These are phyloP conservation scores for Exophiala spinifera DNA, from an alignment of 2,329 filamentous ascomycete species.

Conservation along the genomic window DNA sequence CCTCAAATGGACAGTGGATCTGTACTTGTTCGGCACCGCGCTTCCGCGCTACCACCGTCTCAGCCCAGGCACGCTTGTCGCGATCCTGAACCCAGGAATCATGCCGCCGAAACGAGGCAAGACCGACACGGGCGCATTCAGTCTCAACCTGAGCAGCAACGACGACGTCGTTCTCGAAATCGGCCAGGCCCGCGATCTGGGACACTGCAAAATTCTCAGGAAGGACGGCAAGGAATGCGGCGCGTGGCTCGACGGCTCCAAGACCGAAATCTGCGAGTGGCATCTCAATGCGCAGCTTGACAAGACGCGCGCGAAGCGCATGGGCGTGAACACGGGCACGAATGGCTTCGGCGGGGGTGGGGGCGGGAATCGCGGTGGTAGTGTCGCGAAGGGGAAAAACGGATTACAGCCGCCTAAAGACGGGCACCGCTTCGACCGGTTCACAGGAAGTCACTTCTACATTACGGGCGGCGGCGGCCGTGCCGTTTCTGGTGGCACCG, in stretches of 20 bases:
- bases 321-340: constrained; percentile 74
- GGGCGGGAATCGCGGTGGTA: constrained; percentile 28
- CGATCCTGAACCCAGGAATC: constrained; percentile 85
- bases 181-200: constrained; percentile 77
- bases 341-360: constrained; percentile 42
- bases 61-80: constrained; percentile 84
- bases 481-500: constrained; percentile 7
- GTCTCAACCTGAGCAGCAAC: constrained; percentile 77
- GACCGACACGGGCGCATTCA: constrained; percentile 78
- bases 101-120: constrained; percentile 79
- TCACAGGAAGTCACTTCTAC: constrained; percentile 45
- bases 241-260: constrained; percentile 81
- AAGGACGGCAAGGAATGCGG: constrained; percentile 80
- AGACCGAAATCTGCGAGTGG: constrained; percentile 88
- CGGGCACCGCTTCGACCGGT: constrained; percentile 37
- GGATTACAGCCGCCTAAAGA: constrained; percentile 16
- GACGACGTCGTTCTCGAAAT: constrained; percentile 89
- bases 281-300: constrained; percentile 80
- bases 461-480: constrained; percentile 34
- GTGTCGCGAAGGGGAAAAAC: constrained; percentile 22
- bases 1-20: constrained; percentile 82
- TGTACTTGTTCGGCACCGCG: constrained; percentile 87
- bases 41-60: constrained; percentile 94
- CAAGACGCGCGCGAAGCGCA: constrained; percentile 64
- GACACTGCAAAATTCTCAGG: constrained; percentile 79